phyloP scores from a whole-genome alignment of 2,329 filamentous ascomycete species.

The Penicillium verrucosum region DNA sequence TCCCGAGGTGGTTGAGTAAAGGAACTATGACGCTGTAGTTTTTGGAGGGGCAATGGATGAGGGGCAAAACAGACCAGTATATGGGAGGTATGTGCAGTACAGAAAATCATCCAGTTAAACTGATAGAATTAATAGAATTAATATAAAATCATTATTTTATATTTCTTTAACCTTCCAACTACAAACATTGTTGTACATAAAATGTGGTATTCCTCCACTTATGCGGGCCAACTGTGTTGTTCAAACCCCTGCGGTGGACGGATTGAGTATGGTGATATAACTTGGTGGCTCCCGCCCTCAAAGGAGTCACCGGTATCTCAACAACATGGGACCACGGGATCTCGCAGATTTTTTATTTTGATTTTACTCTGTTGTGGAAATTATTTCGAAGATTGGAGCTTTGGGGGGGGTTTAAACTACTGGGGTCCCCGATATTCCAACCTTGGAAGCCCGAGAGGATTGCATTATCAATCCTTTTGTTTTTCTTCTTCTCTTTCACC shows the following conservation, averaged over 20 bases:
- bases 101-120: neutral
- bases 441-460: neutral
- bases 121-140: neutral
- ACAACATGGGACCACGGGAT: conserved; percentile 10
- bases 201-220: neutral
- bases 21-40: conserved; percentile 1
- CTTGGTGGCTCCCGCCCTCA: conserved; percentile 14
- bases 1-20: conserved; percentile 5
- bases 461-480: neutral
- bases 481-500: neutral
- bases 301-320: conserved; percentile 21
- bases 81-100: neutral
- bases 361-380: neutral
- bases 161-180: neutral
- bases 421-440: neutral
- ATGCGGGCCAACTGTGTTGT: neutral
- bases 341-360: conserved; percentile 8
- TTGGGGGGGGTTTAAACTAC: neutral
- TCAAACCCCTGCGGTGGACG: conserved; percentile 15
- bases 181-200: neutral
- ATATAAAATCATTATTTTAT: neutral
- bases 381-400: neutral
- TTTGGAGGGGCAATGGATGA: conserved; percentile 15
- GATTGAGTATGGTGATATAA: conserved; percentile 14
- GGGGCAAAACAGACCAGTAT: conserved; percentile 6